Evolutionary conservation across 2,329 filamentous ascomycete species (phyloP).

Genomic region (Diplodia mutila): DNA sequence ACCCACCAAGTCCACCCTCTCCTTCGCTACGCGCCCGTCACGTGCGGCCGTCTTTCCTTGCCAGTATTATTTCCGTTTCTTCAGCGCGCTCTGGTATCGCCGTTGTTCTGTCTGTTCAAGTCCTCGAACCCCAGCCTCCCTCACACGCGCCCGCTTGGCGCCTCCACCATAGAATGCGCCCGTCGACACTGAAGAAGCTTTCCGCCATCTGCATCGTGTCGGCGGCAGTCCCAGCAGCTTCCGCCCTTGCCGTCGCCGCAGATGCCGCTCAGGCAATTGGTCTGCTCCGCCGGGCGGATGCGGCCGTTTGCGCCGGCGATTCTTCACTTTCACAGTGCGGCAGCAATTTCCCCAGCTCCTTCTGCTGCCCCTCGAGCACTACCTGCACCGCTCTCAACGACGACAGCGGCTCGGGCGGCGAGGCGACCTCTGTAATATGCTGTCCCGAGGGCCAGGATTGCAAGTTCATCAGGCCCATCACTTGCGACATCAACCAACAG

Average conservation of each 20-base stretch:
- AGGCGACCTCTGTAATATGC: conserved; percentile 66
- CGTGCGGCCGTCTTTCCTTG: background rate
- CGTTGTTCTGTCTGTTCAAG: background rate
- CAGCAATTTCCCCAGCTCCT: conserved; percentile 61
- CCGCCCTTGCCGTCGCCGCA: conserved; percentile 32
- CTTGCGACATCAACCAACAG: conserved; percentile 66
- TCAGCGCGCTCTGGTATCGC: background rate
- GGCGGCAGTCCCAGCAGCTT: conserved; percentile 30
- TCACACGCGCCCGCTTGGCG: conserved; percentile 7
- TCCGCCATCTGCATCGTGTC: conserved; percentile 39
- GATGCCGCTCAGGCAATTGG: conserved; percentile 29
- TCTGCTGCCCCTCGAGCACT: conserved; percentile 65
- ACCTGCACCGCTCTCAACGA: conserved; percentile 62
- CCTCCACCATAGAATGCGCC: conserved; percentile 34
- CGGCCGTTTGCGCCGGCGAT: conserved; percentile 55
- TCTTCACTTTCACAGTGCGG: conserved; percentile 57
- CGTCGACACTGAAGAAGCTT: conserved; percentile 39
- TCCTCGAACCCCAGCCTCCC: background rate
- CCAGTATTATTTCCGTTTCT: conserved; percentile 21
- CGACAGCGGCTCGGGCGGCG: conserved; percentile 56
- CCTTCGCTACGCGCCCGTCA: conserved; percentile 18
- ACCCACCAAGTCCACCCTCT: conserved; percentile 12
- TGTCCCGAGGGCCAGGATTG: conserved; percentile 66
- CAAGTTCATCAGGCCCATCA: conserved; percentile 64
- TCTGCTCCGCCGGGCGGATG: conserved; percentile 37